Evolutionary conservation across 495 filamentous ascomycete species (phyloP), one percentile per base, ranked within the genome.

Genomic region (Penicilliopsis zonata): DNA sequence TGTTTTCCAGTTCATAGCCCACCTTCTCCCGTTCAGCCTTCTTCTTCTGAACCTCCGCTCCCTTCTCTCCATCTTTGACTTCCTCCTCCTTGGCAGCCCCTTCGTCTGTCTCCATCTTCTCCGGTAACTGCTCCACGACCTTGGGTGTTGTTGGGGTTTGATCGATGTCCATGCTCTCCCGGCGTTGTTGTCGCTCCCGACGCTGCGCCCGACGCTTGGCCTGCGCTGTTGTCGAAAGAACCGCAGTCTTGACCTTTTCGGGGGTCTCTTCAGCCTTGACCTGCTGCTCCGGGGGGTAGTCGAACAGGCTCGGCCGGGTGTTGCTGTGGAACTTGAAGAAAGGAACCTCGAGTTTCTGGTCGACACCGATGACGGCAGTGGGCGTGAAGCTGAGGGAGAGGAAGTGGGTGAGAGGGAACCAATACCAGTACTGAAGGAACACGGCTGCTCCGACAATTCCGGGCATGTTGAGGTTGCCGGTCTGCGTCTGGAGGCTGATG

Each of bases 351-450:
- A 99, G 70, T 46, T 94, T 82, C 50, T 88, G 76, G 52, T 96
- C 86, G 13, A 99, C 75, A 29, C 80, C 88, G 36, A 95, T 94
- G 46, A 99, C 82, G 1, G 87, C 81, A 6, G 92, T 96, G 0
- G 92, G 92, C 5, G 81, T 79, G 52, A 96, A 95, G 49, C 81
- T 85, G 38, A 96, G 67, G 0, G 86, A 88, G 13, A 99, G 59
- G 74, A 99, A 99, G 57, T 96, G 92, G 15, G 90, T 94, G 43
- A 95, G 76, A 29, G 92, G 92, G 75, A 99, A 99, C 92, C 92
- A 99, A 61, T 99, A 99, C 92, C 92, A 99, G 63, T 99, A 99
- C 55, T 99, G 92, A 5, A 85, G 90, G 63, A 99, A 99, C 17
- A 99, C 81, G 24, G 86, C 86, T 74, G 94, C 94, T 39, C 92